A percentile compares a stretch with the other conserved stretches of the same genome.
phyloP scores from a whole-genome alignment of 805 yeast species.

The Komagataella pseudopastoris region DNA sequence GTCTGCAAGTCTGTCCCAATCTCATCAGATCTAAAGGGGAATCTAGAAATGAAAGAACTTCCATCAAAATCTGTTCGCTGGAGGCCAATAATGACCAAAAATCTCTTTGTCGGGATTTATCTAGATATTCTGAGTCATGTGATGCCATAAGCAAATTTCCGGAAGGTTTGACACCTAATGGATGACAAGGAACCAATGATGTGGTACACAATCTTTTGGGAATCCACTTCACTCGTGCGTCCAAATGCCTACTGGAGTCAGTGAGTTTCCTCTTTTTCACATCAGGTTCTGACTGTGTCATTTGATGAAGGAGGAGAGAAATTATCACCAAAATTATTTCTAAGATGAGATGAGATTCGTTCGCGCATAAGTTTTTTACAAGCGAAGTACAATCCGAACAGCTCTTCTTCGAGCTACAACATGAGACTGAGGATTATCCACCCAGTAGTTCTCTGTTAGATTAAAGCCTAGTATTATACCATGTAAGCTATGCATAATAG shows the following conservation, averaged over 20 bases:
- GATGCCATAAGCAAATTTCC: constrained; percentile 44
- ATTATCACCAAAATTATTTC: not conserved
- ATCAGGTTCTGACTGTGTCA: not conserved
- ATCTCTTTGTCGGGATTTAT: constrained; percentile 5
- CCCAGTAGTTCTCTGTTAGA: no score
- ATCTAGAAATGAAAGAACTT: constrained; percentile 34
- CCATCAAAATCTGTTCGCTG: constrained; percentile 47
- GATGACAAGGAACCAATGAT: constrained; percentile 32
- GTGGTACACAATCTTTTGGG: not conserved
- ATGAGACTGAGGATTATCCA: no score
- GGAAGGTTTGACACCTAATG: constrained; percentile 61
- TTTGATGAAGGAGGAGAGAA: not conserved
- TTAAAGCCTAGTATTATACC: no score
- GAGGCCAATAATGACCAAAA: constrained; percentile 7
- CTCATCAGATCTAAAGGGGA: constrained; percentile 32
- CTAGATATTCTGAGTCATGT: constrained; percentile 5
- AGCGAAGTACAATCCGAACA: no score
- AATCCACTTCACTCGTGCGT: not conserved
- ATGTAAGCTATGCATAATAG: no score
- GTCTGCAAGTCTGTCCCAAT: constrained; percentile 47
- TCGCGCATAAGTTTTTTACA: not conserved
- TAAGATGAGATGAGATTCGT: not conserved
- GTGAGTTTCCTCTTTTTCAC: not conserved
- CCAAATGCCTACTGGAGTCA: not conserved
- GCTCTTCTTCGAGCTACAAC: no score